These are phyloP conservation scores for Fraxinus xanthoxyloides DNA, from an alignment of 305 asterid species.

Conservation along the genomic window DNA sequence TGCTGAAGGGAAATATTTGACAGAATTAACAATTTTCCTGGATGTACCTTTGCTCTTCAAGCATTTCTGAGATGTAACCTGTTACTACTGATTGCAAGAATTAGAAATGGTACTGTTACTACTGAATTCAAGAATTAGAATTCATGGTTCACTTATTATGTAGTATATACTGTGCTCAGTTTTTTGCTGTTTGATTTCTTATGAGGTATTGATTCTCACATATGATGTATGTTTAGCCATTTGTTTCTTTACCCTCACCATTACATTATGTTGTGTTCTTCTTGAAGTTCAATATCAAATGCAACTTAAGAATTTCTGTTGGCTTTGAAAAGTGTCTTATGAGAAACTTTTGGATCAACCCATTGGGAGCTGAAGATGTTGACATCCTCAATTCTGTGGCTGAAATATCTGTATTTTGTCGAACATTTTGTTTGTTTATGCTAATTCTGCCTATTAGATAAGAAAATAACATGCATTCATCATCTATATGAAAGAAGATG, in stretches of 20 bases:
- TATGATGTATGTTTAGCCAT: neutral
- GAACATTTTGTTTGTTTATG: neutral
- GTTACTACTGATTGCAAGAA: constrained; percentile 8
- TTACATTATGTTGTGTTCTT: neutral
- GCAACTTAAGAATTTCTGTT: neutral
- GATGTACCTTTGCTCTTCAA: neutral
- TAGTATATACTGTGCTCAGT: neutral
- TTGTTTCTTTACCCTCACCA: constrained; percentile 4
- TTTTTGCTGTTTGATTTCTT: constrained; percentile 19
- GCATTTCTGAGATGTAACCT: constrained; percentile 16
- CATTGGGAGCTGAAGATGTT: neutral
- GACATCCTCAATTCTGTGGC: constrained; percentile 15
- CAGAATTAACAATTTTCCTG: neutral
- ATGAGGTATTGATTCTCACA: constrained; percentile 4
- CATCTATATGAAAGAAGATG: constrained; percentile 14
- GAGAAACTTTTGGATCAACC: neutral
- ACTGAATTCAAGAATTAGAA: constrained; percentile 14
- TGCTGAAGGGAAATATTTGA: neutral
- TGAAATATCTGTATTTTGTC: neutral
- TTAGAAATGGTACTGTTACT: neutral
- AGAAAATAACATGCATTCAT: neutral
- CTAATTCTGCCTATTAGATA: neutral
- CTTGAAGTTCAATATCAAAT: neutral
- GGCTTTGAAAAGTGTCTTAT: neutral
- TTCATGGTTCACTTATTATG: neutral